Percentiles rank a stretch among this genome's conserved stretches.
Conservation (phyloP, 2,329 filamentous ascomycete genomes). For the Colletotrichum somersetense region DNA sequence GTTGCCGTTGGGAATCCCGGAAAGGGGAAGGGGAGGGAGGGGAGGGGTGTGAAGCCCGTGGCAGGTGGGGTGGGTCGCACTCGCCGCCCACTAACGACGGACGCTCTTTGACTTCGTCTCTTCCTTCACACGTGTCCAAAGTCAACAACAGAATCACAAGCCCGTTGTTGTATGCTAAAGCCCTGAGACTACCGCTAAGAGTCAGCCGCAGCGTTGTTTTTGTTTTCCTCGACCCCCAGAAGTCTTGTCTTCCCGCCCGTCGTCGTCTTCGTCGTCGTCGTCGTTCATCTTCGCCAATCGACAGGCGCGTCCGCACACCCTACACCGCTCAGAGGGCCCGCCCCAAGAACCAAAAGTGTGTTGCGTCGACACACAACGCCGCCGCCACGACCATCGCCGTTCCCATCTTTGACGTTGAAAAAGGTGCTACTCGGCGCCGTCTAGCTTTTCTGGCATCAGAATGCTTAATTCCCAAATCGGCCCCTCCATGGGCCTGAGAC, state of each 20-base stretch:
- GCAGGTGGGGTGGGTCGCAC: constrained; percentile 37
- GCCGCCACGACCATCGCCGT: constrained; percentile 19
- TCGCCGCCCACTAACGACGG: not conserved
- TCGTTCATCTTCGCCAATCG: constrained; percentile 7
- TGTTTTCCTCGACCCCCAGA: not conserved
- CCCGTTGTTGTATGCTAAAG: not conserved
- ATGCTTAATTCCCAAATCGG: constrained; percentile 24
- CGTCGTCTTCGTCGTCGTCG: not conserved
- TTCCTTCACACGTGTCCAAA: constrained; percentile 29
- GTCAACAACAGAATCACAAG: constrained; percentile 18
- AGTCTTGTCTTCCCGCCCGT: not conserved
- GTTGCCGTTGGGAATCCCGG: constrained; percentile 40
- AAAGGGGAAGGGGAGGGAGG: constrained; percentile 26
- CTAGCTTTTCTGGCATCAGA: not conserved
- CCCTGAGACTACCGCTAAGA: constrained; percentile 4
- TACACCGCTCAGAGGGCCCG: constrained; percentile 4
- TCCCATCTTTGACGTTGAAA: not conserved
- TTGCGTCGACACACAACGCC: constrained; percentile 3
- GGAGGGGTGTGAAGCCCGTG: constrained; percentile 37
- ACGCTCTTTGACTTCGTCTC: constrained; percentile 29
- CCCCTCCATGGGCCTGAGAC: constrained; percentile 28
- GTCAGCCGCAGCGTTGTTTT: constrained; percentile 13
- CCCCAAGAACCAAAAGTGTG: not conserved
- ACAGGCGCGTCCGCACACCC: not conserved
- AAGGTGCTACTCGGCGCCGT: not conserved